These are phyloP conservation scores for Ceratobasidium theobromae DNA, from an alignment of 1,284 basidiomycete genomes.

Conservation along the genomic window DNA sequence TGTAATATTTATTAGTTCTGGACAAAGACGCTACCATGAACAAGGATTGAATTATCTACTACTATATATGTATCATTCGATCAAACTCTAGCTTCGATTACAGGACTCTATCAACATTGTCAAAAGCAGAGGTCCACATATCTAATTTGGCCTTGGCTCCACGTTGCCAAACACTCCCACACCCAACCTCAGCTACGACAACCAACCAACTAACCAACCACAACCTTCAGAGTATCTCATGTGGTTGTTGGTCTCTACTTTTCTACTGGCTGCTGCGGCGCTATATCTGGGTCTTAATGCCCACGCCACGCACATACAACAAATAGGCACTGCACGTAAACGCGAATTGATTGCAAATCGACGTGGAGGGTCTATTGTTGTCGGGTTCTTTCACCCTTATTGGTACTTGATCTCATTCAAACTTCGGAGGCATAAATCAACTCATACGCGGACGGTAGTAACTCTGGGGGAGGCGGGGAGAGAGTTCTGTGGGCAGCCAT, in stretches of 20 bases:
- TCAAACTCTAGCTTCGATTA: too few species aligned
- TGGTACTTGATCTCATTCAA: constrained; percentile 60
- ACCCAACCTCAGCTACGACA: constrained; percentile 10
- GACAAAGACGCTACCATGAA: neutral
- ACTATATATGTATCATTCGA: too few species aligned
- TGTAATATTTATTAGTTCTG: constrained; percentile 50
- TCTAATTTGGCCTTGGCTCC: neutral
- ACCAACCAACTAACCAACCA: neutral
- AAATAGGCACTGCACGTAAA: neutral
- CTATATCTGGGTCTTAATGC: neutral
- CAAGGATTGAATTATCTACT: neutral
- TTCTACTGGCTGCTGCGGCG: neutral
- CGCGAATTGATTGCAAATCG: constrained; percentile 4
- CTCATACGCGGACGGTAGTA: constrained; percentile 53
- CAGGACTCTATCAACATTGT: too few species aligned
- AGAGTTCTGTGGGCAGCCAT: constrained; percentile 95
- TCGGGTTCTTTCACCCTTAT: constrained; percentile 95
- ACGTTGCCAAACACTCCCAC: neutral
- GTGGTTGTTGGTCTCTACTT: neutral
- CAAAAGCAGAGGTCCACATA: neutral
- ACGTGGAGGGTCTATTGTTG: constrained; percentile 43
- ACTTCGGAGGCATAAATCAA: too few species aligned
- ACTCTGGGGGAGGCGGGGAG: constrained; percentile 97
- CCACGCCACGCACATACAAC: constrained; percentile 1
- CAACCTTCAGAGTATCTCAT: constrained; percentile 6